Evolutionary conservation across 2,329 filamentous ascomycete genomes (phyloP).

Genomic region (Ustilaginoidea virens): DNA sequence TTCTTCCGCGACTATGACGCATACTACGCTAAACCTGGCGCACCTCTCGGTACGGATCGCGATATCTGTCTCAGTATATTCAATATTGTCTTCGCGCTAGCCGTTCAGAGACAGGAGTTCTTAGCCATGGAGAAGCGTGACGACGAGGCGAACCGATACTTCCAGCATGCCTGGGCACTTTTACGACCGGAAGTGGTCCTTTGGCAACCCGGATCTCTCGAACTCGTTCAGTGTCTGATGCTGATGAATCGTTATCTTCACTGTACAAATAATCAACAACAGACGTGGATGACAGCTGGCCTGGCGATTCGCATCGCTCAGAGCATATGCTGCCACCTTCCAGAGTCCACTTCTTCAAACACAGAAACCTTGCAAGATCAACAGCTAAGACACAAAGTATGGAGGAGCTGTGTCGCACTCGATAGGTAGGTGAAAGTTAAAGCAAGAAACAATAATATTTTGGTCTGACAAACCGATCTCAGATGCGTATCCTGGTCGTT

Average conservation of each 20-base stretch:
- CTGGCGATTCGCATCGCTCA: slow-evolving; percentile 1
- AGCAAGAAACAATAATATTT: no score
- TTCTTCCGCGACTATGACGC: background rate
- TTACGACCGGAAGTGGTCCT: background rate
- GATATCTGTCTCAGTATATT: slow-evolving; percentile 1
- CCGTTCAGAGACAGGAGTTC: slow-evolving; percentile 1
- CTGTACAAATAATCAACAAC: slow-evolving; percentile 1
- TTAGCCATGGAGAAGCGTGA: background rate
- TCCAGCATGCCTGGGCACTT: slow-evolving; percentile 1
- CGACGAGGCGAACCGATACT: slow-evolving; percentile 1
- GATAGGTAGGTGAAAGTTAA: no score
- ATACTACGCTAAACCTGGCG: background rate
- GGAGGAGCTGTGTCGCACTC: background rate
- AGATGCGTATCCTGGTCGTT: slow-evolving; percentile 1
- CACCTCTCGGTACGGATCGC: background rate
- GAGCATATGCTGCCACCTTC: background rate
- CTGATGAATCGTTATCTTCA: slow-evolving; percentile 1
- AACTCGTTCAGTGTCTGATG: slow-evolving; percentile 1
- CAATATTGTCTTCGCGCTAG: slow-evolving; percentile 1
- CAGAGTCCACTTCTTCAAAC: background rate
- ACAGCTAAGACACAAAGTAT: background rate
- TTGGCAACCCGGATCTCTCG: background rate
- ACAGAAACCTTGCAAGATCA: background rate
- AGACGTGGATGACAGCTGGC: slow-evolving; percentile 1
- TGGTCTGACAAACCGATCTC: background rate